Evolutionary conservation across 345 rosid species (phyloP).

Genomic region (Lenwebbia sp.): DNA sequence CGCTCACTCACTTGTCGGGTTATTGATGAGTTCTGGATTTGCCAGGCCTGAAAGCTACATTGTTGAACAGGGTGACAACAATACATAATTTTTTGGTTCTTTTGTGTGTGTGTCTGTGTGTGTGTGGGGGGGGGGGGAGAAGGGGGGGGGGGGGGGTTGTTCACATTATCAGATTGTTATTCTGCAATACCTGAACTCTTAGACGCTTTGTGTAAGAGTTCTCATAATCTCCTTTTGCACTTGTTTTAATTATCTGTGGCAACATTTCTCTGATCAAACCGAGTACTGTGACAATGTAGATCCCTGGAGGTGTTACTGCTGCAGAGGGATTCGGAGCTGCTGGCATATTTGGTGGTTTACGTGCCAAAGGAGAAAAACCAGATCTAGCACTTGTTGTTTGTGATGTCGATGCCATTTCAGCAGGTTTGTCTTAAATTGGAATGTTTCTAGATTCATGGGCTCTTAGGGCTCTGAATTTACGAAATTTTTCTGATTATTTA

Average conservation of each 20-base stretch:
- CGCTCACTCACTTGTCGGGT: neutral
- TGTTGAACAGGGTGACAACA: neutral
- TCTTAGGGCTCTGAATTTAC: neutral
- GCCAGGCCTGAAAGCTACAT: neutral
- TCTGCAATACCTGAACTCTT: neutral
- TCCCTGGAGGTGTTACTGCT: slow-evolving; percentile 91
- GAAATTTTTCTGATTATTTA: neutral
- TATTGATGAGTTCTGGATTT: neutral
- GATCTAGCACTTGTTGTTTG: slow-evolving; percentile 85
- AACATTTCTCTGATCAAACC: neutral
- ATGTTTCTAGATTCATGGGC: neutral
- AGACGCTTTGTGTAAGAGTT: neutral
- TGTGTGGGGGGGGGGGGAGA: no score
- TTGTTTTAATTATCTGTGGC: neutral
- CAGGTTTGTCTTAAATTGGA: slow-evolving; percentile 31
- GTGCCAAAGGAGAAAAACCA: slow-evolving; percentile 80
- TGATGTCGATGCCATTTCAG: slow-evolving; percentile 72
- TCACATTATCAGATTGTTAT: neutral
- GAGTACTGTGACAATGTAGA: slow-evolving; percentile 16
- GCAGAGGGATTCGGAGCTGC: slow-evolving; percentile 85
- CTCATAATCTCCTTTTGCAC: neutral
- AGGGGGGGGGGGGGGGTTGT: neutral
- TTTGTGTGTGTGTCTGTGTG: no score
- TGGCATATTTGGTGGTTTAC: slow-evolving; percentile 76
- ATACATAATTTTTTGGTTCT: no score